Evolutionary conservation across 2,329 filamentous ascomycete genomes (phyloP), one percentile per base, ranked within the genome.

Genomic region (Sodiomyces alkalinus): DNA sequence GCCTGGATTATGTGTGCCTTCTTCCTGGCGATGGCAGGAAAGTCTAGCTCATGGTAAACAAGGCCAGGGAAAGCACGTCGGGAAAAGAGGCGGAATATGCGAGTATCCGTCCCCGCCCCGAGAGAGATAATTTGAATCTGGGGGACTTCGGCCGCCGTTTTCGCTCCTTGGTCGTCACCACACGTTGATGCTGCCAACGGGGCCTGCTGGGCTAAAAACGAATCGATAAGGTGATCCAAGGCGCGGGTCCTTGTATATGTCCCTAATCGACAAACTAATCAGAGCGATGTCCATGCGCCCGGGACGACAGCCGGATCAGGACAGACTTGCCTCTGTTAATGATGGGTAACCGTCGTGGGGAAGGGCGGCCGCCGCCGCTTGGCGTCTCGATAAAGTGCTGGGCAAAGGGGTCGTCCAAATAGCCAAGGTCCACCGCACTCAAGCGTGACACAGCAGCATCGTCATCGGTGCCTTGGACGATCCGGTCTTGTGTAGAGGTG

Each of bases 1-100:
- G 62, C 57, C 41, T 68, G 52, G 6, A 66, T 54, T 3, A 56
- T 55, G 29, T 51, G 51, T 23, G 79, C 63, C 52, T 87, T 93
- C 22, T 65, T 62, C 3, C 57, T 47, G n/a, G 73, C 75, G 30
- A 86, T 85, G 14, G 66, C 53, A 1, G 79, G 65, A 43, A 96
- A 96, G 51, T 98, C 90, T 32, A 98, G 61, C 51, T 98, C 90
- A 50, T 96, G 86, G 50, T 96, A 98, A 33, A 78, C 49, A 12
- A 93, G 51, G 9, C 51, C 44, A 10, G 43, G 32, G 5, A 43
- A 37, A 6, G 34, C 29, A 1, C 57, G 48, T 11, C 55, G 48
- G 7, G 68, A 53, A 33, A 80, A 64, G 1, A 94, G 56, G 13
- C 82, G 74, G 45, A 94, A 85, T 34, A 75, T 78, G 11, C 90